Evolutionary conservation across 106 monocot species (phyloP), one percentile per base, ranked within the genome.

Genomic region (Allium sativum): DNA sequence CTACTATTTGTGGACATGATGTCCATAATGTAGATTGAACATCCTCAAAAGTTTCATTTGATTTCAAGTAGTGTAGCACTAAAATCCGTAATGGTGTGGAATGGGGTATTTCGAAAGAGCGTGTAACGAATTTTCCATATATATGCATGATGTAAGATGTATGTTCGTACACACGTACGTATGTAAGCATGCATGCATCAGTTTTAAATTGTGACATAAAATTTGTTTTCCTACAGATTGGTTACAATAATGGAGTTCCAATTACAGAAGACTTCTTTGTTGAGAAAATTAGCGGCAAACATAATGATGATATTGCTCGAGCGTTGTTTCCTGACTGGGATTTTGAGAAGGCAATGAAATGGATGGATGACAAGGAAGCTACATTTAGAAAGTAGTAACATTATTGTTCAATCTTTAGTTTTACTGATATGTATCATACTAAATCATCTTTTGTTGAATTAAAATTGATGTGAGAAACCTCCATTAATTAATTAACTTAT

Each of bases 301-400:
- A 85, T 68, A 88, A 82, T 48, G 76, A 71, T 13, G 85, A 88
- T 2, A 72, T 88, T 15, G 85, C 56, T 4, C 53, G n/a, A 1
- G 55, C 64, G 6, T 55, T 93, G 48, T 93, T 93, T 53, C 82
- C 88, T 7, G 77, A 78, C 48, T 81, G 78, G 76, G 88, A 93
- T 72, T 63, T 73, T 7, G 68, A 85, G 6, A 71, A 67, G 45
- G 77, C 66, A 15, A 74, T 71, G 76, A 75, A 82, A 64, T 85
- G 88, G 63, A 65, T 82, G 80, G 82, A 93, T 44, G 85, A 93
- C 59, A 89, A 85, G 72, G 93, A 93, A 64, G 68, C 68, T 12
- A 73, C 82, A 72, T 93, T 78, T 54, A 65, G 93, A 41, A 87
- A 65, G 87, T 92, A 73, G 63, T 19, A 5, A 10, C n/a, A 11